Evolutionary conservation across 768 basidiomycete species (phyloP).

Genomic region (Pleurotus tuber-regium): DNA sequence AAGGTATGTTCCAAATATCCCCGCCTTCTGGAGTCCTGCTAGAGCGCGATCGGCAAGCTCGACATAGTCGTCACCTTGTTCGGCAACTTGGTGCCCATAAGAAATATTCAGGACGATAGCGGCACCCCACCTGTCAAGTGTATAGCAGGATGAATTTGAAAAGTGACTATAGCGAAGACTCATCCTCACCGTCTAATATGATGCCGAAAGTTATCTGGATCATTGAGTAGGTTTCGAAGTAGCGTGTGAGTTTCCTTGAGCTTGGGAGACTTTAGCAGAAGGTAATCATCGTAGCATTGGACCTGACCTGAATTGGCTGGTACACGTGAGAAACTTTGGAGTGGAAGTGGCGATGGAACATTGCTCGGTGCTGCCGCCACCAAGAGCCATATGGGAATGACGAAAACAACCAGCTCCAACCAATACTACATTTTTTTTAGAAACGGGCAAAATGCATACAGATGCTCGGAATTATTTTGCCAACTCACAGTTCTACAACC

Average conservation of each 20-base stretch:
- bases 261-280: conserved; percentile 13
- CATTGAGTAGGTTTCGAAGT: conserved; percentile 32
- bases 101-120: conserved; percentile 38
- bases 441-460: neutral
- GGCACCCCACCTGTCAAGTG: conserved; percentile 35
- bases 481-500: conserved; percentile 41
- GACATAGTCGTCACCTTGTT: conserved; percentile 37
- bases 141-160: neutral
- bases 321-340: conserved; percentile 21
- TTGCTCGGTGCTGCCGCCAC: conserved; percentile 34
- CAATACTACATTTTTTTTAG: conserved; percentile 31
- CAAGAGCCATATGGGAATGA: conserved; percentile 33
- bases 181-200: conserved; percentile 31
- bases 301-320: conserved; percentile 22
- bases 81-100: conserved; percentile 36
- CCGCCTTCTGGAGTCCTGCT: conserved; percentile 31
- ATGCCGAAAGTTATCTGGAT: conserved; percentile 34
- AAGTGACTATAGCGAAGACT: neutral
- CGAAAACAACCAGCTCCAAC: conserved; percentile 46
- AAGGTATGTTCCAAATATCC: conserved; percentile 41
- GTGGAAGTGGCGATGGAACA: conserved; percentile 38
- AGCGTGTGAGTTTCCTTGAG: conserved; percentile 34
- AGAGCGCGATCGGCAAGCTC: conserved; percentile 37
- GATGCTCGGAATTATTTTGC: neutral
- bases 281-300: conserved; percentile 15